Conservation (phyloP, 495 filamentous ascomycete genomes). For the Neurospora sp. region DNA sequence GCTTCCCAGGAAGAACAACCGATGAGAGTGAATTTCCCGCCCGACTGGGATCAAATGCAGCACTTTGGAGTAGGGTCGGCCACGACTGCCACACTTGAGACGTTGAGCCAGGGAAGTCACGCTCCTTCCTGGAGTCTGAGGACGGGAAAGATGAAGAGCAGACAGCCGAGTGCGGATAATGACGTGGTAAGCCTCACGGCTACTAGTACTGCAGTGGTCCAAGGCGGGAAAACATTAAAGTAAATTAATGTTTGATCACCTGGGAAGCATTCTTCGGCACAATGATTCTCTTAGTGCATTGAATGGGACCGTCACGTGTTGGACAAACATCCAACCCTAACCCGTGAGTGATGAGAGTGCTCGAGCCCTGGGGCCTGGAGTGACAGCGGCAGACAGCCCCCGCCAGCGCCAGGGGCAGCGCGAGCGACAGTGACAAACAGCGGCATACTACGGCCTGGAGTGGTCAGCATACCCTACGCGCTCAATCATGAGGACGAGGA, state of each 20-base stretch:
- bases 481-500: neutral
- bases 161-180: neutral
- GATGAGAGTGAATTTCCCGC: neutral
- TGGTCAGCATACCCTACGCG: neutral
- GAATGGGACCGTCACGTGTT: neutral
- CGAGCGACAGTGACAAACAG: neutral
- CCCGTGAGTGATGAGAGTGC: neutral
- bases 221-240: neutral
- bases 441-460: neutral
- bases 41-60: neutral
- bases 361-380: neutral
- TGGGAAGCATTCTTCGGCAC: neutral
- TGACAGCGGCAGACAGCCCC: neutral
- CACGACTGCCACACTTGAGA: neutral
- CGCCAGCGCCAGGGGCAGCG: neutral
- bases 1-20: neutral
- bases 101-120: neutral
- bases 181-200: neutral
- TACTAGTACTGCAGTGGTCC: neutral
- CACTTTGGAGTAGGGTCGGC: neutral
- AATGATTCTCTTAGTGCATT: neutral
- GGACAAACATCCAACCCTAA: neutral
- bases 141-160: neutral
- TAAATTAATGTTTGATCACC: neutral
- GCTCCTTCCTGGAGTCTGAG: neutral